These are phyloP conservation scores for Globomyces pollinis-pini DNA, from an alignment of 192 early-diverging fungal genomes.

Conservation along the genomic window DNA sequence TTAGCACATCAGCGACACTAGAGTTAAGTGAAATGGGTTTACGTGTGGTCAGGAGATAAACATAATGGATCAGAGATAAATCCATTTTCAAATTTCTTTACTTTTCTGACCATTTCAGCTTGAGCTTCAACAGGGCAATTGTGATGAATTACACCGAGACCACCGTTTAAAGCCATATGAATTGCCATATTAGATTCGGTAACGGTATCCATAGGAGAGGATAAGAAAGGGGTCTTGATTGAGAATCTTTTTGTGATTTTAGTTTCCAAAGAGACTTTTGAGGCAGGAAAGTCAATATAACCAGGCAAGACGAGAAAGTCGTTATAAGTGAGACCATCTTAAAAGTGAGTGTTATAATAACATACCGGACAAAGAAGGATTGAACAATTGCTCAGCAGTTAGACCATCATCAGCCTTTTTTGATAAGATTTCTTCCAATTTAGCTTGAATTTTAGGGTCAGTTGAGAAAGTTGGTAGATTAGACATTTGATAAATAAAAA, in stretches of 20 bases:
- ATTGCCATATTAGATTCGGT: constrained; percentile 97
- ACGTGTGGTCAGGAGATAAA: constrained; percentile 72
- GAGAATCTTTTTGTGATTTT: constrained; percentile 83
- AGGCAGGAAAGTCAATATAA: constrained; percentile 87
- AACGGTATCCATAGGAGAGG: constrained; percentile 98
- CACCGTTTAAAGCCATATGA: constrained; percentile 90
- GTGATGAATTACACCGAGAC: constrained; percentile 96
- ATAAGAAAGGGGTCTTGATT: constrained; percentile 90
- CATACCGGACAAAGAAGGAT: constrained; percentile 67
- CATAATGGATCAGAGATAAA: constrained; percentile 94
- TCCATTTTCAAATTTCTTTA: constrained; percentile 97
- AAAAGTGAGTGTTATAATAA: too few relatives aligned
- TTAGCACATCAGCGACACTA: constrained; percentile 75
- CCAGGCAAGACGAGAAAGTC: constrained; percentile 97
- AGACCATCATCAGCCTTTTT: constrained; percentile 91
- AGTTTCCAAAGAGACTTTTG: constrained; percentile 69
- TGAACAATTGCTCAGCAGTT: constrained; percentile 73
- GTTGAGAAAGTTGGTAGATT: too few relatives aligned
- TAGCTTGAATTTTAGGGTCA: too few relatives aligned
- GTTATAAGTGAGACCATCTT: constrained; percentile 97
- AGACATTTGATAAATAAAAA: too few relatives aligned
- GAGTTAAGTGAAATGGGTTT: too few relatives aligned
- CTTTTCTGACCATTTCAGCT: constrained; percentile 95
- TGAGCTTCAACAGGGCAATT: constrained; percentile 95
- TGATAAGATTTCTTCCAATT: too few relatives aligned